Conservation (phyloP, 257 asterid species). For the Perilla frutescens region DNA sequence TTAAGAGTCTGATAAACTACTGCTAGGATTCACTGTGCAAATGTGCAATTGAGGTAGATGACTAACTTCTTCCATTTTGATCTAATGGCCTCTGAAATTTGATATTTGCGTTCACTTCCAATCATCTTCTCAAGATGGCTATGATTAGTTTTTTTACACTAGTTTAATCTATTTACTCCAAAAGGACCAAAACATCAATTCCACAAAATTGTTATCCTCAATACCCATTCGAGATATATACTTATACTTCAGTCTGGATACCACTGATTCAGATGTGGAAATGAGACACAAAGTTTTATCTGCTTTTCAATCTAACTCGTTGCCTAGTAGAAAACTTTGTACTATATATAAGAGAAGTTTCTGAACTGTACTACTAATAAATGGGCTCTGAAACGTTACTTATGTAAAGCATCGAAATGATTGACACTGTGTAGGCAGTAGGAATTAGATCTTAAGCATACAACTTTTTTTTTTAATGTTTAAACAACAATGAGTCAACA, state of each 20-base stretch:
- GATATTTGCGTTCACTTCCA: conserved; percentile 2
- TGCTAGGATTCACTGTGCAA: not conserved
- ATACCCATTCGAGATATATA: no score
- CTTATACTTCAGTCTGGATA: not conserved
- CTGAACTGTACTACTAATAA: conserved; percentile 1
- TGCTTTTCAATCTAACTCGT: not conserved
- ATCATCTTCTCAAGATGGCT: conserved; percentile 7
- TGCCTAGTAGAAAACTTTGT: conserved; percentile 7
- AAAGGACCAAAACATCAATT: not conserved
- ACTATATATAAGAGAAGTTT: not conserved
- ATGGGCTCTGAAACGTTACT: not conserved
- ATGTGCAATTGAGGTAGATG: conserved; percentile 22
- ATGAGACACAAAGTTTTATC: not conserved
- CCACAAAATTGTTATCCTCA: no score
- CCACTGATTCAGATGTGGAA: conserved; percentile 10
- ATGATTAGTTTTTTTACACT: not conserved
- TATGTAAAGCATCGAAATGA: conserved; percentile 18
- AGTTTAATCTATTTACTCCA: not conserved
- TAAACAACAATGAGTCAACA: not conserved
- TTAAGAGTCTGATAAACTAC: not conserved
- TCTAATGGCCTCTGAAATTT: conserved; percentile 17
- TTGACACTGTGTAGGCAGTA: conserved; percentile 1
- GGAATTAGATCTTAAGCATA: not conserved
- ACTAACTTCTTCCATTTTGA: conserved; percentile 9
- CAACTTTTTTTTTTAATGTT: conserved; percentile 15